phyloP scores from a whole-genome alignment of 108 stramenopile species.

The Skeletonema potamos region DNA sequence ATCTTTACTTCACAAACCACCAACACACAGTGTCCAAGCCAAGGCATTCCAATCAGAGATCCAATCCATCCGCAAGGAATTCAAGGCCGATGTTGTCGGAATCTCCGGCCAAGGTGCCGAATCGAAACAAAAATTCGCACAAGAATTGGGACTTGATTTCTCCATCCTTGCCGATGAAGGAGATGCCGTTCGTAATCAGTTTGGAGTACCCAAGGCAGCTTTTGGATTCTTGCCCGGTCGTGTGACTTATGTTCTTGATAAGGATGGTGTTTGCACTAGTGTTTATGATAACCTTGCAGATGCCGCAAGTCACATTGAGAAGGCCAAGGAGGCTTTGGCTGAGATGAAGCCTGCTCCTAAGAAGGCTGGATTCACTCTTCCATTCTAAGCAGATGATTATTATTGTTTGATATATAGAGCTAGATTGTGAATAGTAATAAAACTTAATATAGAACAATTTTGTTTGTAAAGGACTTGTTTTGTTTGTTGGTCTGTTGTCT shows the following conservation, averaged over 20 bases:
- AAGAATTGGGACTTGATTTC: constrained; percentile 69
- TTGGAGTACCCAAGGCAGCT: constrained; percentile 68
- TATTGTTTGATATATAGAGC: background rate
- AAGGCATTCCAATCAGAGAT: constrained; percentile 66
- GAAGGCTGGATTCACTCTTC: constrained; percentile 10
- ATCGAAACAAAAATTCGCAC: constrained; percentile 80
- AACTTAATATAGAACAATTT: background rate
- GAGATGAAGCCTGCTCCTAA: constrained; percentile 47
- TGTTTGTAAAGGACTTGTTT: too few species aligned
- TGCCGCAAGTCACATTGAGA: constrained; percentile 72
- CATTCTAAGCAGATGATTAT: constrained; percentile 3
- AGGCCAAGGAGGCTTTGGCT: constrained; percentile 63
- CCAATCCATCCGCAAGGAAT: constrained; percentile 67
- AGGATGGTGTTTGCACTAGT: constrained; percentile 59
- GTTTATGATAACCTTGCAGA: constrained; percentile 73
- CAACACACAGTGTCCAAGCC: constrained; percentile 48
- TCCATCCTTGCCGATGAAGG: constrained; percentile 80
- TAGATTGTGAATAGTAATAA: background rate
- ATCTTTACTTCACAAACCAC: background rate
- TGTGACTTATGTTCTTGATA: constrained; percentile 81
- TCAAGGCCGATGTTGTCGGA: constrained; percentile 79
- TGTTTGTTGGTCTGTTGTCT: too few species aligned
- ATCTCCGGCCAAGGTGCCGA: constrained; percentile 77
- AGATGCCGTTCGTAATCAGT: constrained; percentile 64
- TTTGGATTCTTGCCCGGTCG: constrained; percentile 80